phyloP scores from a whole-genome alignment of 768 basidiomycete species.

The Boletus sp. region DNA sequence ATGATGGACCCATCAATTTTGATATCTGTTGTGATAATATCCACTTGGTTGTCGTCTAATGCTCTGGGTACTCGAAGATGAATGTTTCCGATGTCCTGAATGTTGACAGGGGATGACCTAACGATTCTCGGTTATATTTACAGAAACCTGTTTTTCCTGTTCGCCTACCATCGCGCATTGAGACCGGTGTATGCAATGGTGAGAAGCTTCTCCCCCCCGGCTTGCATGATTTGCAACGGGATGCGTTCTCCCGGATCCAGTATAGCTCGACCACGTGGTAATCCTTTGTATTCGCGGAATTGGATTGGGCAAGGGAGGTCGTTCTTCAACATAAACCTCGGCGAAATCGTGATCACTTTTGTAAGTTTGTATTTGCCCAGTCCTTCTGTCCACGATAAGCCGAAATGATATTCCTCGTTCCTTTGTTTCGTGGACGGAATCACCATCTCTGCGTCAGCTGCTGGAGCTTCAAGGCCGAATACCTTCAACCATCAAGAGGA shows the following conservation, averaged over 20 bases:
- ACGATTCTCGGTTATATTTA: neutral
- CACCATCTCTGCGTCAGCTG: constrained; percentile 82
- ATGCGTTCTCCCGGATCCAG: constrained; percentile 67
- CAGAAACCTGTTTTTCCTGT: neutral
- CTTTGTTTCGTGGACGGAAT: constrained; percentile 61
- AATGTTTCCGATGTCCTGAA: constrained; percentile 85
- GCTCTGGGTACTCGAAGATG: constrained; percentile 63
- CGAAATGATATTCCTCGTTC: constrained; percentile 71
- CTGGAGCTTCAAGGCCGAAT: constrained; percentile 88
- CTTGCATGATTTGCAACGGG: constrained; percentile 63
- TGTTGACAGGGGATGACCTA: constrained; percentile 91
- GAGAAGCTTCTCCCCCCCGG: constrained; percentile 68
- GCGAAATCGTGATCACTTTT: constrained; percentile 88
- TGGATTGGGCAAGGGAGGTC: constrained; percentile 62
- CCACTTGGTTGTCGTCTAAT: constrained; percentile 35
- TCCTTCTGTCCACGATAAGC: constrained; percentile 90
- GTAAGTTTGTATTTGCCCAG: constrained; percentile 96
- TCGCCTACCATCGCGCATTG: constrained; percentile 71
- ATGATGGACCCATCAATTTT: constrained; percentile 85
- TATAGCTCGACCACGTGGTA: constrained; percentile 56
- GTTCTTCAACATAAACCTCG: constrained; percentile 90
- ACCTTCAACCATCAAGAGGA: constrained; percentile 40
- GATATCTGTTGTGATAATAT: constrained; percentile 72
- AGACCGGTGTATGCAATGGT: constrained; percentile 85
- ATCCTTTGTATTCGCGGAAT: constrained; percentile 81